phyloP scores from a whole-genome alignment of 371 early-diverging fungal species.

The Modicella reniformis region DNA sequence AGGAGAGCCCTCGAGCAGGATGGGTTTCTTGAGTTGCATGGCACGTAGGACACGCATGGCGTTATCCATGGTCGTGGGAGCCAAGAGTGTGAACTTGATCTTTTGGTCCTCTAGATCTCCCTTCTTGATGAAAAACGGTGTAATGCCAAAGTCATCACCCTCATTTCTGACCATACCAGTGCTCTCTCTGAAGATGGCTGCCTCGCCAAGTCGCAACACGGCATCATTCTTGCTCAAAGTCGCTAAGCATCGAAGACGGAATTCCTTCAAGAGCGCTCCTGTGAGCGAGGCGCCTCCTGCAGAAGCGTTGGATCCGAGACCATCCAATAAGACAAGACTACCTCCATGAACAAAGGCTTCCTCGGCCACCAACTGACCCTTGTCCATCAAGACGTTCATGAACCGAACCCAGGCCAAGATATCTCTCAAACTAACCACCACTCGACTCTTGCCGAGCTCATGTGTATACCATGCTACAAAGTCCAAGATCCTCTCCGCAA shows the following conservation, averaged over 20 bases:
- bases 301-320: slow-evolving; percentile 90
- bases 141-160: slow-evolving; percentile 68
- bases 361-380: slow-evolving; percentile 56
- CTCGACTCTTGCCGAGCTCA: slow-evolving; percentile 50
- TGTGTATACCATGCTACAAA: slow-evolving; percentile 68
- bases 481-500: slow-evolving; percentile 60
- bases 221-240: slow-evolving; percentile 50
- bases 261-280: slow-evolving; percentile 63
- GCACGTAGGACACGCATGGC: slow-evolving; percentile 94
- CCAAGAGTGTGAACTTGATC: slow-evolving; percentile 82
- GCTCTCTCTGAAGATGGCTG: slow-evolving; percentile 58
- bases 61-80: slow-evolving; percentile 92
- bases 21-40: slow-evolving; percentile 91
- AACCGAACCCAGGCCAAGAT: slow-evolving; percentile 94
- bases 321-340: slow-evolving; percentile 92
- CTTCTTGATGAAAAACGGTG: slow-evolving; percentile 81
- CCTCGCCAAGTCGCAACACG: slow-evolving; percentile 52
- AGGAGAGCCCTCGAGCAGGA: slow-evolving; percentile 97
- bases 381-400: slow-evolving; percentile 59
- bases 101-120: slow-evolving; percentile 65
- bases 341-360: slow-evolving; percentile 93
- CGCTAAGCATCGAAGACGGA: slow-evolving; percentile 63
- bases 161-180: slow-evolving; percentile 56
- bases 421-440: slow-evolving; percentile 86
- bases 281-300: slow-evolving; percentile 71